A percentile compares a stretch with the other conserved stretches of the same genome.
These are phyloP conservation scores for Verruconis gallopava DNA, from an alignment of 2,329 filamentous ascomycete species.

Conservation along the genomic window DNA sequence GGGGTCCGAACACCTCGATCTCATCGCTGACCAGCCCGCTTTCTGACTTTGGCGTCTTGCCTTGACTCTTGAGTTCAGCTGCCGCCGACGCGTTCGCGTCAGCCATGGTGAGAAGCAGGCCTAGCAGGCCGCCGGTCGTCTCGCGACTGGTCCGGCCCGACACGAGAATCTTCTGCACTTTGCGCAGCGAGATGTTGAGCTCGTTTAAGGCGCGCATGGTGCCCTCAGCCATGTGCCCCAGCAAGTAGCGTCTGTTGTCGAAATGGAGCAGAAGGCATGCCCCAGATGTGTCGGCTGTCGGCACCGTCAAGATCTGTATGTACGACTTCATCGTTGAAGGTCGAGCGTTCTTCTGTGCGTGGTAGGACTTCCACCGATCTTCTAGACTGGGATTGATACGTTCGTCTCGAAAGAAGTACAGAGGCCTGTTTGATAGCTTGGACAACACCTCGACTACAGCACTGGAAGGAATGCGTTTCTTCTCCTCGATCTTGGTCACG, in stretches of 20 bases:
- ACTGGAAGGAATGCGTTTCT: too few relatives aligned
- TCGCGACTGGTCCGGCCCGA: conserved; percentile 66
- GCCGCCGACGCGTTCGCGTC: conserved; percentile 44
- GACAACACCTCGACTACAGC: too few relatives aligned
- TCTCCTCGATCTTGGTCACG: too few relatives aligned
- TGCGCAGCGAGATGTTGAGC: conserved; percentile 50
- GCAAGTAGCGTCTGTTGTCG: conserved; percentile 69
- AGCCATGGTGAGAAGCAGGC: conserved; percentile 72
- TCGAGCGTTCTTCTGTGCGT: neutral
- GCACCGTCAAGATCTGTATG: conserved; percentile 65
- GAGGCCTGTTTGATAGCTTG: too few relatives aligned
- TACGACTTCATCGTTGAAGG: conserved; percentile 59
- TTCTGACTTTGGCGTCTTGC: neutral
- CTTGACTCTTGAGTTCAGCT: conserved; percentile 19
- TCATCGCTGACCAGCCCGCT: neutral
- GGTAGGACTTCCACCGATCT: too few relatives aligned
- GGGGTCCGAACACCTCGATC: conserved; percentile 50
- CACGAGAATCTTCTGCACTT: conserved; percentile 67
- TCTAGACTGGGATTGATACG: too few relatives aligned
- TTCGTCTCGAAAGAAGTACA: too few relatives aligned
- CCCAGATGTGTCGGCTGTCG: conserved; percentile 78
- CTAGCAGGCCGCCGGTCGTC: conserved; percentile 68
- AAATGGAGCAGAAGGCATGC: conserved; percentile 67
- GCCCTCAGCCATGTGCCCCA: conserved; percentile 74
- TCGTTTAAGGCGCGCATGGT: conserved; percentile 66